phyloP scores from a whole-genome alignment of 495 filamentous ascomycete species.

The Zalerion maritima region DNA sequence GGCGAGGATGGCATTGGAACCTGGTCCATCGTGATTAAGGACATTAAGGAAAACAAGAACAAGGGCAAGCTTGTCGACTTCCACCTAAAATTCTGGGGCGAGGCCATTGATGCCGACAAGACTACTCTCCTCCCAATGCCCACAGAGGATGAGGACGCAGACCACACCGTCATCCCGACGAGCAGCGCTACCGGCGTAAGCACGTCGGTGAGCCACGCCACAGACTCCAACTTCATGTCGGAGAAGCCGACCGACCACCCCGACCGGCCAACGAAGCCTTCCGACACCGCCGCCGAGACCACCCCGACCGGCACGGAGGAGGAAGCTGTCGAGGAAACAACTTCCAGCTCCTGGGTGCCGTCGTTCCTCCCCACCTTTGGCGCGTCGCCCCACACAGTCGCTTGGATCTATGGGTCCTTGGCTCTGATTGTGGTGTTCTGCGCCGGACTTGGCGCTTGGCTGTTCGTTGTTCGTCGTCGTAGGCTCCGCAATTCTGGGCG shows the following conservation, averaged over 20 bases:
- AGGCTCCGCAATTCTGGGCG: conserved; percentile 57
- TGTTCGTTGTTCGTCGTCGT: conserved; percentile 63
- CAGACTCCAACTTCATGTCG: conserved; percentile 18
- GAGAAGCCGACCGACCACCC: conserved; percentile 53
- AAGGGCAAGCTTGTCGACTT: conserved; percentile 76
- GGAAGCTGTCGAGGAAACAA: conserved; percentile 22
- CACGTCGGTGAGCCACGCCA: conserved; percentile 21
- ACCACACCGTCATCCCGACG: conserved; percentile 46
- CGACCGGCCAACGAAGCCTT: conserved; percentile 56
- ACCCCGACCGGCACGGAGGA: conserved; percentile 19
- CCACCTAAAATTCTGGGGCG: conserved; percentile 90
- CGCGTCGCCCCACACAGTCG: conserved; percentile 72
- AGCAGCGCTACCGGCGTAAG: conserved; percentile 25
- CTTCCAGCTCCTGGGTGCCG: conserved; percentile 51
- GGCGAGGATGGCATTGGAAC: conserved; percentile 76
- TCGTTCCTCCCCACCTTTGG: conserved; percentile 94
- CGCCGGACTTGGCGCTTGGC: conserved; percentile 60
- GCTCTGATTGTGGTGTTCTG: conserved; percentile 78
- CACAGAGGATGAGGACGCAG: conserved; percentile 63
- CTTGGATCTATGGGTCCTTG: conserved; percentile 87
- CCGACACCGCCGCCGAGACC: conserved; percentile 23
- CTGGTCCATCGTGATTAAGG: conserved; percentile 86
- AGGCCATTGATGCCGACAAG: conserved; percentile 57
- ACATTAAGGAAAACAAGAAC: conserved; percentile 61
- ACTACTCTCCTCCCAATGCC: conserved; percentile 69